phyloP scores from a whole-genome alignment of 345 rosid genomes.

The Lenwebbia sp. region DNA sequence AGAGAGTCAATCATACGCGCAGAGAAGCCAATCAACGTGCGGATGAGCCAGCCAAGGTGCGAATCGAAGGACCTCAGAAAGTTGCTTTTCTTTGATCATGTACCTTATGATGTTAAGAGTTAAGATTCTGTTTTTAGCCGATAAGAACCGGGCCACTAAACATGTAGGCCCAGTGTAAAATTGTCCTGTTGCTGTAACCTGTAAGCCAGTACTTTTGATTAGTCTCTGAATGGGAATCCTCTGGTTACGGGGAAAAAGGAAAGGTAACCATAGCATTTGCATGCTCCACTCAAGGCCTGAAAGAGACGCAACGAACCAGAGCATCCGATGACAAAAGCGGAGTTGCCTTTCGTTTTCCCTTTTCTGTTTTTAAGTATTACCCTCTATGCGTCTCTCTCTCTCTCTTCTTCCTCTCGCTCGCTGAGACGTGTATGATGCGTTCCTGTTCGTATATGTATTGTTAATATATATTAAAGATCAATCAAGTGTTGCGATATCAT shows the following conservation, averaged over 20 bases:
- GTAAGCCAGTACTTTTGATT: not conserved
- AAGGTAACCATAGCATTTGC: not conserved
- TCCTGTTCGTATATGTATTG: not conserved
- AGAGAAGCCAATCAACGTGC: not conserved
- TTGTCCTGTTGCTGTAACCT: not conserved
- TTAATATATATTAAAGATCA: not conserved
- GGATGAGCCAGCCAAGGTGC: not conserved
- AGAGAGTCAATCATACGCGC: not conserved
- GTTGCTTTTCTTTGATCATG: not conserved
- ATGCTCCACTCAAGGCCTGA: not conserved
- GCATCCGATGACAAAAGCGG: constrained; percentile 28
- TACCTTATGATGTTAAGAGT: not conserved
- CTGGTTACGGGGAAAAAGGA: not conserved
- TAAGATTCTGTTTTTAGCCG: not conserved
- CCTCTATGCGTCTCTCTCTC: not conserved
- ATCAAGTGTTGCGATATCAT: not conserved
- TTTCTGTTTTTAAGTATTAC: not conserved
- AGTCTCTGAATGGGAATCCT: not conserved
- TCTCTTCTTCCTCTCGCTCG: not conserved
- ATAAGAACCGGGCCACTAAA: not conserved
- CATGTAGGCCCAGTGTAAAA: not conserved
- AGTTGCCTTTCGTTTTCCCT: not conserved
- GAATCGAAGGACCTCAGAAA: not conserved
- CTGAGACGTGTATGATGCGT: not conserved
- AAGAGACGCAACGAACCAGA: not conserved